Evolutionary conservation across 257 asterid species (phyloP).

Genomic region (Parsonsia alboflavescens): DNA sequence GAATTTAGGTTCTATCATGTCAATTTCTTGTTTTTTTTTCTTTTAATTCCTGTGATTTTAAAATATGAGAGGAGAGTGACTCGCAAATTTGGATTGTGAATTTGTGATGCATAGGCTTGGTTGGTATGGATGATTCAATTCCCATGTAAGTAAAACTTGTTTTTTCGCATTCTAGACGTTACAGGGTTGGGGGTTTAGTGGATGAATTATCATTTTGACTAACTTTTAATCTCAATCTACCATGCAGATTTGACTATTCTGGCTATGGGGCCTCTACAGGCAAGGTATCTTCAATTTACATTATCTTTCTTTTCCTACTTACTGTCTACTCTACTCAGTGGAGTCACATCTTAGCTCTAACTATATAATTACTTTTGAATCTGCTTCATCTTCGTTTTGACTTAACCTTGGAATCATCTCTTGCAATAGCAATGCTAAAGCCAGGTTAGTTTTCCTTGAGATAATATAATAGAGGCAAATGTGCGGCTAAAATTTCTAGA

Average conservation of each 20-base stretch:
- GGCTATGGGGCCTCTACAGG: slow-evolving; percentile 99
- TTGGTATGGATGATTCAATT: neutral
- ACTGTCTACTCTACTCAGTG: neutral
- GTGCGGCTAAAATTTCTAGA: neutral
- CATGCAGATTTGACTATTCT: slow-evolving; percentile 88
- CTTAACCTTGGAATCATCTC: neutral
- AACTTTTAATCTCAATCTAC: slow-evolving; percentile 8
- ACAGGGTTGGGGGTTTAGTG: neutral
- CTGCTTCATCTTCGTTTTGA: neutral
- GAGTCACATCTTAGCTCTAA: neutral
- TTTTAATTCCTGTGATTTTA: neutral
- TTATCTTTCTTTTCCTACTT: neutral
- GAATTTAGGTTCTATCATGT: slow-evolving; percentile 1
- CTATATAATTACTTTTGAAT: neutral
- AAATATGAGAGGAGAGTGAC: neutral
- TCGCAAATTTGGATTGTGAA: neutral
- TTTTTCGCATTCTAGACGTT: neutral
- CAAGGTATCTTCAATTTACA: slow-evolving; percentile 48
- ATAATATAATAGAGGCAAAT: too few species aligned
- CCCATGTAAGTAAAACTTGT: neutral
- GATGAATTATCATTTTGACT: neutral
- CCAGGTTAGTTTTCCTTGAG: neutral
- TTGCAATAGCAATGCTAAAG: neutral
- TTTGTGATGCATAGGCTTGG: neutral
- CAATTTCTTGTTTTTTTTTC: neutral